Evolutionary conservation across 345 rosid genomes (phyloP).

Genomic region (Microcos paniculata): DNA sequence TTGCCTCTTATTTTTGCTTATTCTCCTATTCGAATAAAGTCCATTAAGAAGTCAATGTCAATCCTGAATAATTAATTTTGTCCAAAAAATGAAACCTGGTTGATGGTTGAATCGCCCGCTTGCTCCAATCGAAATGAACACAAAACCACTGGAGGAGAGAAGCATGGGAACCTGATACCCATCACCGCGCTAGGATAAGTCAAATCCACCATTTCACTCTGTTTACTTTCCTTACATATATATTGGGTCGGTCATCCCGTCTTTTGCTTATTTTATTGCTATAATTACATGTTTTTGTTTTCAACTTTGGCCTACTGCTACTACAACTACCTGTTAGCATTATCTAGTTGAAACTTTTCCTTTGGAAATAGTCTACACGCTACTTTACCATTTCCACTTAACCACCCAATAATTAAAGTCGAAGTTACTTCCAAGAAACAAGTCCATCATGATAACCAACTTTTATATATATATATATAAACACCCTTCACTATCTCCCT

Average conservation of each 20-base stretch:
- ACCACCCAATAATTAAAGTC: neutral
- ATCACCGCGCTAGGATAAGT: no score
- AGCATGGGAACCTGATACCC: neutral
- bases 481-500: neutral
- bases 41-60: neutral
- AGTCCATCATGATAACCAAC: neutral
- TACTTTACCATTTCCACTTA: neutral
- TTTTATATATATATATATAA: neutral
- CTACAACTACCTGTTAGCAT: no score
- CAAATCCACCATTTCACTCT: neutral
- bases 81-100: neutral
- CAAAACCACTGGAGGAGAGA: neutral
- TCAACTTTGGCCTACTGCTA: neutral
- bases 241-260: neutral
- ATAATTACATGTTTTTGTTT: neutral
- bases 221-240: neutral
- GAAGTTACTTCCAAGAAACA: constrained; percentile 22
- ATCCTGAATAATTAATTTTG: neutral
- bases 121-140: neutral
- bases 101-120: neutral
- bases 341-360: neutral
- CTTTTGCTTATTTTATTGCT: neutral
- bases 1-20: neutral
- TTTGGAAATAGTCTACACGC: constrained; percentile 12
- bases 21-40: neutral